These are phyloP conservation scores for Elaeis oleifera DNA, from an alignment of 202 grass and related monocot species.

Conservation along the genomic window DNA sequence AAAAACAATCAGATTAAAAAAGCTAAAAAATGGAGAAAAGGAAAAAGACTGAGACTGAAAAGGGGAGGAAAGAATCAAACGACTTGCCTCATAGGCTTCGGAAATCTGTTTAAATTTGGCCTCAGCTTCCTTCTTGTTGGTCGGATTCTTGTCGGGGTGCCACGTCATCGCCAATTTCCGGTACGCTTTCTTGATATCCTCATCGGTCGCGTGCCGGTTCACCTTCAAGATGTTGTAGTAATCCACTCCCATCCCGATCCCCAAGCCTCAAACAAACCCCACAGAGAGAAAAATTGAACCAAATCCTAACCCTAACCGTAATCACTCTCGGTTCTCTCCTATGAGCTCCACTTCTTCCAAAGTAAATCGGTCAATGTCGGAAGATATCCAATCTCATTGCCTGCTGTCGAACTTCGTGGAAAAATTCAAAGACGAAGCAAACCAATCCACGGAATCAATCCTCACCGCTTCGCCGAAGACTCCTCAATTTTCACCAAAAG, in stretches of 20 bases:
- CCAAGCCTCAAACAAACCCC: background rate
- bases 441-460: too few relatives aligned
- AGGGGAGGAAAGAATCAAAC: background rate
- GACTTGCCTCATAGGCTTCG: slow-evolving; percentile 80
- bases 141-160: slow-evolving; percentile 93
- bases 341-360: too few relatives aligned
- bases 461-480: too few relatives aligned
- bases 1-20: background rate
- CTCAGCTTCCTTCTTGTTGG: slow-evolving; percentile 63
- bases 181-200: slow-evolving; percentile 84
- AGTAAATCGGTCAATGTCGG: too few relatives aligned
- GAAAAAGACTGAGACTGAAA: background rate
- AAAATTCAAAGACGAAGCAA: too few relatives aligned
- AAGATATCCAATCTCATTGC: too few relatives aligned
- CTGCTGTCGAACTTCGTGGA: too few relatives aligned
- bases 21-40: background rate
- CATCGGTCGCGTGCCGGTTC: slow-evolving; percentile 63
- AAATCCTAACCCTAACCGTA: too few relatives aligned
- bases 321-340: too few relatives aligned
- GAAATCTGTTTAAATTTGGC: slow-evolving; percentile 93
- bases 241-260: slow-evolving; percentile 58
- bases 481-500: too few relatives aligned
- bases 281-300: too few relatives aligned
- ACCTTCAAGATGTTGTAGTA: slow-evolving; percentile 96
- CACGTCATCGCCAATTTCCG: slow-evolving; percentile 74